Evolutionary conservation across 345 rosid species (phyloP).

Genomic region (Ceriops tagal): DNA sequence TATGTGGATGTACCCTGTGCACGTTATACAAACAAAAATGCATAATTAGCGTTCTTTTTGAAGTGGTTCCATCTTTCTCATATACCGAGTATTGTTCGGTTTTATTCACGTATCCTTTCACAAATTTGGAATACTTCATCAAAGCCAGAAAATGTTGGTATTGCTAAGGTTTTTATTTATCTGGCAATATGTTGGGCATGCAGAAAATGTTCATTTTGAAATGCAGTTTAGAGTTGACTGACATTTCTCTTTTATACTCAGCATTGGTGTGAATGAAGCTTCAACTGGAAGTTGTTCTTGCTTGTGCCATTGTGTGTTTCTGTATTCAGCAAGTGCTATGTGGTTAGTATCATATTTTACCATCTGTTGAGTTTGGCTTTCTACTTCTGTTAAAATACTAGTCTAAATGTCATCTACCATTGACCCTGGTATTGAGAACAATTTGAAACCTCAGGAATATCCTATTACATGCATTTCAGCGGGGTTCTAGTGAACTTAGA

Average conservation of each 20-base stretch:
- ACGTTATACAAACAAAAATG: no score
- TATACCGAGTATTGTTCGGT: background rate
- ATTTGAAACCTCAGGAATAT: no score
- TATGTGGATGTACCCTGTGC: no score
- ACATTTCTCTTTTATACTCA: conserved; percentile 19
- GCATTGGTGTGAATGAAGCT: conserved; percentile 54
- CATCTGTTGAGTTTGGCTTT: no score
- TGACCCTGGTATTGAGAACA: no score
- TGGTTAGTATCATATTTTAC: conserved; percentile 48
- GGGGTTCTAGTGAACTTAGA: no score
- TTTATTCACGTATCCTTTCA: background rate
- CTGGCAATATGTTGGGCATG: background rate
- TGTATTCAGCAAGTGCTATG: conserved; percentile 53
- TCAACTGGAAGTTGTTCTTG: conserved; percentile 38
- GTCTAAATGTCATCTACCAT: no score
- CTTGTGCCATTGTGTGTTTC: conserved; percentile 40
- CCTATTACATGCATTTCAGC: no score
- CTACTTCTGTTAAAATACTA: no score
- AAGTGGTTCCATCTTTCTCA: background rate
- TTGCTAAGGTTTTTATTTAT: no score
- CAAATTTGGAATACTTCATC: background rate
- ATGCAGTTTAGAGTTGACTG: conserved; percentile 16
- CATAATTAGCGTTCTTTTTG: no score
- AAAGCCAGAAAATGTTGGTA: background rate
- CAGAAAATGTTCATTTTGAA: conserved; percentile 6